phyloP scores from a whole-genome alignment of 805 yeast genomes.

The Pichia sporocuriosa region DNA sequence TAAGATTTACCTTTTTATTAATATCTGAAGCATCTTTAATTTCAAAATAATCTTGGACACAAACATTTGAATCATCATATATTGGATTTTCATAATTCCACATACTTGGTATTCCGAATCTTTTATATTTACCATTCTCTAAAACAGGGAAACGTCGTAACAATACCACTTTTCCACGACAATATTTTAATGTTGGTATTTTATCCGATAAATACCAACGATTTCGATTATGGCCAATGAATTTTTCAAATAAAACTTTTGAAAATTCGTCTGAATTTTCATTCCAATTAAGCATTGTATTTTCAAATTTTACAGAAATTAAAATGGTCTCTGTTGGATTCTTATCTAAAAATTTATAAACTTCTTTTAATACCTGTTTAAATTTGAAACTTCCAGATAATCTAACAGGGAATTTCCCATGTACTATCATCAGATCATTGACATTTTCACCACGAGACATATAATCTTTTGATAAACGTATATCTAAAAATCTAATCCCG shows the following conservation, averaged over 20 bases:
- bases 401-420: constrained; percentile 70
- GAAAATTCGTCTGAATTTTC: constrained; percentile 58
- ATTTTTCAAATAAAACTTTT: constrained; percentile 51
- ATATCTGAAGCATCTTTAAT: constrained; percentile 46
- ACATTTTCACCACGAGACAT: constrained; percentile 33
- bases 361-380: constrained; percentile 44
- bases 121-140: constrained; percentile 31
- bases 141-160: constrained; percentile 68
- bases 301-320: constrained; percentile 70
- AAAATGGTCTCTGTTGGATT: constrained; percentile 56
- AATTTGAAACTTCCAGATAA: constrained; percentile 51
- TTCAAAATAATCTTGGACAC: constrained; percentile 73
- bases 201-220: constrained; percentile 53
- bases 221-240: constrained; percentile 41
- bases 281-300: constrained; percentile 54
- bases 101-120: constrained; percentile 62
- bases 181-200: constrained; percentile 54
- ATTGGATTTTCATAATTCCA: constrained; percentile 63
- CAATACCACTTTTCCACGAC: constrained; percentile 58
- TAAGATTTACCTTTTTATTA: constrained; percentile 47
- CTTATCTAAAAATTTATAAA: constrained; percentile 47
- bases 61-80: constrained; percentile 55
- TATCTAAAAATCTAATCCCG: constrained; percentile 72
- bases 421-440: constrained; percentile 58
- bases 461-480: constrained; percentile 55